These are phyloP conservation scores for Tephrocybe sp. DNA, from an alignment of 768 basidiomycete species.

Conservation along the genomic window DNA sequence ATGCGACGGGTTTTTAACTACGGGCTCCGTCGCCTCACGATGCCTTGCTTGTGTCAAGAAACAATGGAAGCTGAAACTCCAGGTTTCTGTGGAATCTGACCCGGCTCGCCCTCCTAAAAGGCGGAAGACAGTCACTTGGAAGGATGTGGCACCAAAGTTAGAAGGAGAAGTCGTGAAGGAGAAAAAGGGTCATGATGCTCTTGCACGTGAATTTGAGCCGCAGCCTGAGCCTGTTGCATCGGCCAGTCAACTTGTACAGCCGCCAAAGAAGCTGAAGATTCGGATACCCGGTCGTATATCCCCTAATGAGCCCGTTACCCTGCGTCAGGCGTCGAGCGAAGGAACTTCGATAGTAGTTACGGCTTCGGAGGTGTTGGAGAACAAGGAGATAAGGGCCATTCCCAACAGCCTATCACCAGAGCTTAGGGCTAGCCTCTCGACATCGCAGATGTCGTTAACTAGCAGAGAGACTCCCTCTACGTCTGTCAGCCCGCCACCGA, in stretches of 20 bases:
- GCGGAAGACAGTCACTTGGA: conserved; percentile 35
- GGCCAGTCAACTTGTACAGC: background rate
- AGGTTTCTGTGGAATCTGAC: background rate
- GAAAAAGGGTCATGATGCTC: background rate
- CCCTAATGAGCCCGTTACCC: background rate
- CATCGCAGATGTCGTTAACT: background rate
- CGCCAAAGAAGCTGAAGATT: conserved; percentile 3
- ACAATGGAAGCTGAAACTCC: conserved; percentile 16
- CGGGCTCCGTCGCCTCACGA: conserved; percentile 7
- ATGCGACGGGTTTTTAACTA: conserved; percentile 9
- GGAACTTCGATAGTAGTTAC: background rate
- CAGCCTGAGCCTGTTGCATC: background rate
- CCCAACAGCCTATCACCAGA: background rate
- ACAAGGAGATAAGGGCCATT: too few species aligned
- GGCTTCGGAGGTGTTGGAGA: background rate
- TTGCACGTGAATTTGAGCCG: too few species aligned
- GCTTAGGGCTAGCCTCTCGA: background rate
- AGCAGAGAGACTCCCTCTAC: background rate
- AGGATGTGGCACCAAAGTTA: conserved; percentile 19
- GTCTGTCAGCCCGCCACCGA: background rate
- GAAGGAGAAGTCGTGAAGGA: background rate
- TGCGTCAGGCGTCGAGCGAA: background rate
- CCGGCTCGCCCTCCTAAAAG: conserved; percentile 1
- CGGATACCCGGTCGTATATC: conserved; percentile 1
- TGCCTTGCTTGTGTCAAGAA: conserved; percentile 17